A percentile compares a stretch with the other conserved stretches of the same genome.
These are phyloP conservation scores for Phytophthora hybrid DNA, from an alignment of 352 stramenopile genomes.

Conservation along the genomic window DNA sequence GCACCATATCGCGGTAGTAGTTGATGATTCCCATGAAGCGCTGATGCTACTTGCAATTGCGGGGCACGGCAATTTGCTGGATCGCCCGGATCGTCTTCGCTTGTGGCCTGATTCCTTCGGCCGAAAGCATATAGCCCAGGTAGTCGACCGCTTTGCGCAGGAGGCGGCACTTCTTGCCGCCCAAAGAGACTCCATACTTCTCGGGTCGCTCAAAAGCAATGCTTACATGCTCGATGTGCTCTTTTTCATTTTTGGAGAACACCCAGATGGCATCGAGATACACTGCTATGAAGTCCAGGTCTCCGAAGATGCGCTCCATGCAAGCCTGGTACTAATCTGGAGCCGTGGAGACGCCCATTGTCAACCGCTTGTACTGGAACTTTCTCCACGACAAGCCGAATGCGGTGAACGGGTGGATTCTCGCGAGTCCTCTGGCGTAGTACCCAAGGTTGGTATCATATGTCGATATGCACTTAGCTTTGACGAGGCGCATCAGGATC, in stretches of 20 bases:
- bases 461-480: constrained; percentile 3
- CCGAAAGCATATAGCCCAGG: no score
- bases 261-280: constrained; percentile 20
- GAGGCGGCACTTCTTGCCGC: constrained; percentile 19
- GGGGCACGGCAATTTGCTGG: neutral
- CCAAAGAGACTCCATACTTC: constrained; percentile 10
- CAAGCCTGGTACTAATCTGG: constrained; percentile 20
- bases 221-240: constrained; percentile 8
- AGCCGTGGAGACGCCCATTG: constrained; percentile 4
- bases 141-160: neutral
- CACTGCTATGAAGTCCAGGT: constrained; percentile 7
- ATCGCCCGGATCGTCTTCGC: constrained; percentile 10
- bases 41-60: constrained; percentile 5
- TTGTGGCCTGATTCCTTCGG: neutral
- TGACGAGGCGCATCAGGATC: constrained; percentile 3
- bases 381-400: constrained; percentile 12
- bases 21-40: constrained; percentile 24
- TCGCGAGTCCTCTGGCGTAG: constrained; percentile 5
- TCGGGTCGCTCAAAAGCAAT: constrained; percentile 1
- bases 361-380: constrained; percentile 15
- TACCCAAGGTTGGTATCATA: constrained; percentile 20
- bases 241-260: constrained; percentile 1
- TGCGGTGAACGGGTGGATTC: neutral
- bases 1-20: constrained; percentile 25
- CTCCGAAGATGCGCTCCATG: constrained; percentile 8